Evolutionary conservation across 345 rosid species (phyloP).

Genomic region (Boechera divaricarpa): DNA sequence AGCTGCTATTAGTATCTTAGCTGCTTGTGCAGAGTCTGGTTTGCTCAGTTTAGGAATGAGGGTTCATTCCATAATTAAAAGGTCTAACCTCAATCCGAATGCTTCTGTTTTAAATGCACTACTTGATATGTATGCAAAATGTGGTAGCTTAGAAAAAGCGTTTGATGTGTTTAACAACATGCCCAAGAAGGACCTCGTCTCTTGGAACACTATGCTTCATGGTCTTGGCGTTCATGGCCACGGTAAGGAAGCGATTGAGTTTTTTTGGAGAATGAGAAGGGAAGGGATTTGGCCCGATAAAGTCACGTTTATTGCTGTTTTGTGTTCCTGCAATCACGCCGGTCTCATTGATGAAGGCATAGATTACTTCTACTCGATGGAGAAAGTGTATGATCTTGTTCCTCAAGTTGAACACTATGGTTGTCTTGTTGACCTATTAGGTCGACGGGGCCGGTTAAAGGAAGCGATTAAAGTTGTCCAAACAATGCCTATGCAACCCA

Average conservation of each 20-base stretch:
- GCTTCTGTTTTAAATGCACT: constrained; percentile 71
- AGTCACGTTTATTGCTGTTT: constrained; percentile 66
- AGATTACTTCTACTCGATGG: constrained; percentile 66
- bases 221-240: constrained; percentile 85
- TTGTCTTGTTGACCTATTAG: constrained; percentile 83
- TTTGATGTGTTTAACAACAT: constrained; percentile 61
- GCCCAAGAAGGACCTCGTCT: constrained; percentile 63
- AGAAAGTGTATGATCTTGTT: constrained; percentile 62
- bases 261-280: constrained; percentile 69
- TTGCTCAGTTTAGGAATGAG: constrained; percentile 71
- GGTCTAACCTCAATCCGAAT: constrained; percentile 49
- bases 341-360: constrained; percentile 81
- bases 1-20: constrained; percentile 67
- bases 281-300: constrained; percentile 76
- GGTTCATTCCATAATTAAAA: constrained; percentile 61
- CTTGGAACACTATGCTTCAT: constrained; percentile 91
- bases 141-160: constrained; percentile 71
- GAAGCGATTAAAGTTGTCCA: constrained; percentile 72
- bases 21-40: constrained; percentile 88
- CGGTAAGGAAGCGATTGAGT: constrained; percentile 67
- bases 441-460: constrained; percentile 73
- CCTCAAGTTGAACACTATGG: constrained; percentile 90
- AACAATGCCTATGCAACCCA: constrained; percentile 80
- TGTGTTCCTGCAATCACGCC: constrained; percentile 87
- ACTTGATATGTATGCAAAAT: constrained; percentile 85